Conservation (phyloP, 2,329 filamentous ascomycete genomes). For the Pseudocercospora macadamiae region DNA sequence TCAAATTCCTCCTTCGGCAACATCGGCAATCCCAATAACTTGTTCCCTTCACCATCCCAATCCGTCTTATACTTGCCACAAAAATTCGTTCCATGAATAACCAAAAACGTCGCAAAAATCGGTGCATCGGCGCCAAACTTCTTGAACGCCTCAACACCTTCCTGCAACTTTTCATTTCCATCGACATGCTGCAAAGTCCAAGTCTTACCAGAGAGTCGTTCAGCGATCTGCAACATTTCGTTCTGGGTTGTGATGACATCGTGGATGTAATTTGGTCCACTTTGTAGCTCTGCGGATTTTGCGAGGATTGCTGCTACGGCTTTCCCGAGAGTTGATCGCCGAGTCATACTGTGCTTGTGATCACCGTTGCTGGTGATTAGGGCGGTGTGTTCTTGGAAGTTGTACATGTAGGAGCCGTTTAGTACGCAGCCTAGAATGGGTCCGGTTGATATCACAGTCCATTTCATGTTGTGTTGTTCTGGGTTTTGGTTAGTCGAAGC, state of each 20-base stretch:
- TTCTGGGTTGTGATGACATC: neutral
- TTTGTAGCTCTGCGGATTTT: neutral
- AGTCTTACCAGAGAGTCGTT: neutral
- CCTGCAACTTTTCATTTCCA: neutral
- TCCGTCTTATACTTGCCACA: neutral
- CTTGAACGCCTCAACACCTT: neutral
- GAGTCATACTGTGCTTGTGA: neutral
- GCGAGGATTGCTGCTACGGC: neutral
- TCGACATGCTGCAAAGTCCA: neutral
- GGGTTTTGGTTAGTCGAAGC: neutral
- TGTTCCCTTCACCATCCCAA: slow-evolving; percentile 1
- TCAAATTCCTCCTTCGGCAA: slow-evolving; percentile 1
- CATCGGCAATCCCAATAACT: neutral
- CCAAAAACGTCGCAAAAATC: neutral
- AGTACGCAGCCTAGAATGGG: neutral
- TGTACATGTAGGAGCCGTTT: slow-evolving; percentile 1
- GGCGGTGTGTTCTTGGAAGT: neutral
- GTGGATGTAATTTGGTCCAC: slow-evolving; percentile 3
- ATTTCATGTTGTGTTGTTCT: neutral
- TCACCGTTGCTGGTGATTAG: neutral
- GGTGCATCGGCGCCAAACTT: neutral
- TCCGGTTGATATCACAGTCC: neutral
- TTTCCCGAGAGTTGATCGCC: neutral
- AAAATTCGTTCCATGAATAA: slow-evolving; percentile 1
- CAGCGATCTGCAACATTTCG: neutral